Evolutionary conservation across 129 eudicot genomes (phyloP), one percentile per base, ranked within the genome.

Genomic region (Arctium minus): DNA sequence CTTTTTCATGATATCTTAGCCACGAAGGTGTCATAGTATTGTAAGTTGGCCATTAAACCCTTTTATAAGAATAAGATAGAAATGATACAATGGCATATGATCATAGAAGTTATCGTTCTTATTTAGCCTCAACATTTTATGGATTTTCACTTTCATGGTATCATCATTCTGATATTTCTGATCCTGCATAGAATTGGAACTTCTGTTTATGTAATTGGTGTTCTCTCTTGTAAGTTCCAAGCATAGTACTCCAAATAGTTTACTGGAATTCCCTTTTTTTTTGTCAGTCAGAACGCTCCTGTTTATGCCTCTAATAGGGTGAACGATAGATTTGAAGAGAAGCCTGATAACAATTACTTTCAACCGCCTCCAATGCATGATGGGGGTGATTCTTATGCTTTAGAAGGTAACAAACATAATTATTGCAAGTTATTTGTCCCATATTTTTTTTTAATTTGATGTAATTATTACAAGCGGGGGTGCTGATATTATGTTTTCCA

Each of bases 391-490:
- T 87, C 91, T 82, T 89, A 85, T 77, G 77, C 75, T 77, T 50
- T 86, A 62, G 93, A 89, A 86, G 96, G 96, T 92, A 91, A 88
- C 50, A 31, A 6, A 12, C 17, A 30, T 72, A 30, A 74, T 74
- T 31, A 17, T 73, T 18, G 46, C 48, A 74, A 32, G 10, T 78
- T 70, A 22, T 5, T 78, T 62, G 17, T 42, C 38, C 31, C 48
- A 70, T 40, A 33, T 72, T 38, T 15, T 68, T 36, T 79, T 77
- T 13, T 77, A 78, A 77, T 69, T 35, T 73, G 35, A 75, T 40
- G 36, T 79, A 65, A 69, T 79, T 29, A 70, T 27, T 15, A 32
- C 46, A 1, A 69, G 27, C 5, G 22, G 27, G 27, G 65, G 65
- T 12, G 75, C 72, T 76, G 69, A 76, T 44, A 44, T 79, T 44